Conservation (phyloP, 176 grass and related monocot species). For the Oryza longistaminata region DNA sequence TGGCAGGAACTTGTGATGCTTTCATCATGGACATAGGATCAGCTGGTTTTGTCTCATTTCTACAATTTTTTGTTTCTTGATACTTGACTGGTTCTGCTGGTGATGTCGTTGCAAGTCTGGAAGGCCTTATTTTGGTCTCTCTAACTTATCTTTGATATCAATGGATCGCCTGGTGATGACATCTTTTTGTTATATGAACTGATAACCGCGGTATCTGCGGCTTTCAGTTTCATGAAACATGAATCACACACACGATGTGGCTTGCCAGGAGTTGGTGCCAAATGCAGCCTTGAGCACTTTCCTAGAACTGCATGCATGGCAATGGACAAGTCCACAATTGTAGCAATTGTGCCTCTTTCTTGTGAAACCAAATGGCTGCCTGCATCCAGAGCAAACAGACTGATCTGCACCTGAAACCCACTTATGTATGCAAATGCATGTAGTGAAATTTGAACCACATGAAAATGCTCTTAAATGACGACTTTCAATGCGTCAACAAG, state of each 20-base stretch:
- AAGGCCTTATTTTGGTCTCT: conserved; percentile 59
- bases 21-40: conserved; percentile 52
- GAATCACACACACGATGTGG: conserved; percentile 96
- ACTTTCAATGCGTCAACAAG: conserved; percentile 76
- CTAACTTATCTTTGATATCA: conserved; percentile 64
- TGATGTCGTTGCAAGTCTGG: conserved; percentile 62
- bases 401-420: conserved; percentile 94
- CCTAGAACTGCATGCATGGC: conserved; percentile 90
- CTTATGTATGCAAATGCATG: conserved; percentile 99
- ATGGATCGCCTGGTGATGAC: conserved; percentile 65
- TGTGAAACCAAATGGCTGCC: conserved; percentile 93
- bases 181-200: conserved; percentile 52
- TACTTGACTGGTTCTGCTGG: conserved; percentile 52
- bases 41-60: conserved; percentile 64
- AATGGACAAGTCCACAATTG: conserved; percentile 78
- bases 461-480: conserved; percentile 94
- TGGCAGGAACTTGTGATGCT: conserved; percentile 63
- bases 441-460: conserved; percentile 93
- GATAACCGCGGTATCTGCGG: conserved; percentile 44
- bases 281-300: conserved; percentile 83
- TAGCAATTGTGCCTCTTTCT: conserved; percentile 93
- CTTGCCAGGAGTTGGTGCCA: conserved; percentile 90
- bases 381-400: conserved; percentile 86
- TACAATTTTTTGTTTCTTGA: conserved; percentile 49
- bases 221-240: conserved; percentile 88